A percentile compares a stretch with the other conserved stretches of the same genome.
These are phyloP conservation scores for Nicotiana benthamiana DNA, from an alignment of 257 asterid genomes.

Conservation along the genomic window DNA sequence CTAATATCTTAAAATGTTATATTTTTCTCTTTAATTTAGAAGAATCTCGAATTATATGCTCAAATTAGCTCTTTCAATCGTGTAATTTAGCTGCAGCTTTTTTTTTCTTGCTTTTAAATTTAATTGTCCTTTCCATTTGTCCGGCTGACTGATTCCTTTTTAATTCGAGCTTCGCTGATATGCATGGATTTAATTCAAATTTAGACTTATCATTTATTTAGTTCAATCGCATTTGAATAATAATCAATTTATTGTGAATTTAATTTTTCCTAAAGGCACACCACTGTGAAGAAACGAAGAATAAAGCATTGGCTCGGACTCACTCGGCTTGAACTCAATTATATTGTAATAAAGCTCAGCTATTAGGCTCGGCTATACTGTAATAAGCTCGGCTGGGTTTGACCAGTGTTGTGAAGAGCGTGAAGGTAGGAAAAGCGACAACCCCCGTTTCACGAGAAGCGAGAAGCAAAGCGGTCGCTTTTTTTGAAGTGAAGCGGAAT, in stretches of 20 bases:
- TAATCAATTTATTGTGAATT: background rate
- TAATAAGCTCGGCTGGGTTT: background rate
- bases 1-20: background rate
- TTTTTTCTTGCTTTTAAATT: background rate
- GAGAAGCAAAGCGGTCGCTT: too few relatives aligned
- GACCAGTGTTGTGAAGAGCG: background rate
- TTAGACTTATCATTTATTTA: background rate
- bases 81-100: background rate
- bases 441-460: too few relatives aligned
- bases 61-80: background rate
- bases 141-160: background rate
- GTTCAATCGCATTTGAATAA: background rate
- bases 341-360: background rate
- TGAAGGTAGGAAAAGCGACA: too few relatives aligned
- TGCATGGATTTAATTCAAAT: background rate
- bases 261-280: background rate
- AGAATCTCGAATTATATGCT: background rate
- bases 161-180: background rate
- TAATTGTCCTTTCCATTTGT: background rate
- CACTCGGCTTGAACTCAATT: background rate
- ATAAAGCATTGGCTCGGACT: background rate
- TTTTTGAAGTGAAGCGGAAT: too few relatives aligned
- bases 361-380: background rate
- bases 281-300: background rate
- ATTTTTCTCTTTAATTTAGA: background rate